phyloP scores from a whole-genome alignment of 768 basidiomycete species.

The Kwoniella dejecticola region DNA sequence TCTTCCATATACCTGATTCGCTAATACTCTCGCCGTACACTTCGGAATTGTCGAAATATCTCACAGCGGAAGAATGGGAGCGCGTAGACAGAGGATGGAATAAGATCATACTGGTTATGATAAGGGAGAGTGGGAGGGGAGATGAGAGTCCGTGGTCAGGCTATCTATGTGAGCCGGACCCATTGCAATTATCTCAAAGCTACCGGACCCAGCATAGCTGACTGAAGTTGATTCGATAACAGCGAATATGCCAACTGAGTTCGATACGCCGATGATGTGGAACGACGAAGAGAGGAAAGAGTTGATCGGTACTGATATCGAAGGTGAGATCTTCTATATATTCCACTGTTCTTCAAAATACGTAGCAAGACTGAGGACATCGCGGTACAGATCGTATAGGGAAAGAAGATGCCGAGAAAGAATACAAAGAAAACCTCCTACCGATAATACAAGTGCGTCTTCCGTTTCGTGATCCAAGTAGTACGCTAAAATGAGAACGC shows the following conservation, averaged over 20 bases:
- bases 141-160: constrained; percentile 67
- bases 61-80: constrained; percentile 71
- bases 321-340: constrained; percentile 60
- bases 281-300: constrained; percentile 68
- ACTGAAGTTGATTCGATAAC: not conserved
- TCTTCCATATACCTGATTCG: constrained; percentile 80
- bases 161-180: constrained; percentile 67
- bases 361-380: not conserved
- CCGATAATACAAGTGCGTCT: constrained; percentile 69
- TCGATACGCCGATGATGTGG: constrained; percentile 98
- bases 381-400: constrained; percentile 95
- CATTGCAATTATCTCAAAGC: not conserved
- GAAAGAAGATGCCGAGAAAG: constrained; percentile 73
- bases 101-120: constrained; percentile 86
- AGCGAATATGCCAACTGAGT: constrained; percentile 70
- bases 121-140: constrained; percentile 83
- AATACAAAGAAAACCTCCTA: constrained; percentile 67
- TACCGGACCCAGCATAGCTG: not conserved
- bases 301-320: constrained; percentile 79
- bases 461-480: no score
- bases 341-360: not conserved
- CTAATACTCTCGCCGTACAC: constrained; percentile 79
- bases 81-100: constrained; percentile 75
- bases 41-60: constrained; percentile 64
- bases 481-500: not conserved